Conservation (phyloP, 2,329 filamentous ascomycete genomes). For the Fonsecaea multimorphosa region DNA sequence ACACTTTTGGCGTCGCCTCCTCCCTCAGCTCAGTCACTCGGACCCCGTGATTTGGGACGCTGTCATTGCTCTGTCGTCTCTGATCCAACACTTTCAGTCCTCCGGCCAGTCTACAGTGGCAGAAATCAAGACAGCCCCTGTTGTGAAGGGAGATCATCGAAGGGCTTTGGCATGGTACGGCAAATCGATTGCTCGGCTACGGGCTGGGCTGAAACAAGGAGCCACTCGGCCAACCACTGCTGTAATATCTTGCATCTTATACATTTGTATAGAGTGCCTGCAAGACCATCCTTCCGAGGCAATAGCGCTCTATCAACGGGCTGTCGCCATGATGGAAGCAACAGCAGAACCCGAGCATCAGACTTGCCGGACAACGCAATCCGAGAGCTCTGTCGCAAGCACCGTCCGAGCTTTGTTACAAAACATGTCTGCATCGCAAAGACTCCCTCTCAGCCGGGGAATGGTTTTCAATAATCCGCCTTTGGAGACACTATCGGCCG, state of each 20-base stretch:
- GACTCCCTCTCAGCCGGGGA: not conserved
- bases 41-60: slow-evolving; percentile 27
- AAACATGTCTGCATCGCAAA: slow-evolving; percentile 23
- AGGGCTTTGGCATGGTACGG: slow-evolving; percentile 25
- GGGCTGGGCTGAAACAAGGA: slow-evolving; percentile 11
- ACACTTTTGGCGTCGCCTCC: slow-evolving; percentile 25
- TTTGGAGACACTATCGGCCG: slow-evolving; percentile 9
- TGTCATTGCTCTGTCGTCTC: slow-evolving; percentile 23
- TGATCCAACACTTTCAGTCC: slow-evolving; percentile 24
- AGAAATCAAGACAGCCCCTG: not conserved
- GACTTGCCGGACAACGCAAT: not conserved
- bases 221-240: slow-evolving; percentile 1
- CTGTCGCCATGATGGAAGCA: slow-evolving; percentile 15
- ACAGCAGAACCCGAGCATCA: not conserved
- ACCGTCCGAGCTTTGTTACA: slow-evolving; percentile 17
- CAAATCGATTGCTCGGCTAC: slow-evolving; percentile 20
- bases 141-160: slow-evolving; percentile 20
- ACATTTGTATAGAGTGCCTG: slow-evolving; percentile 31
- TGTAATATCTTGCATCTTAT: slow-evolving; percentile 28
- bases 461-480: not conserved
- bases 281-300: slow-evolving; percentile 21
- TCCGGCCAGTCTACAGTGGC: slow-evolving; percentile 1
- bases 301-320: slow-evolving; percentile 21
- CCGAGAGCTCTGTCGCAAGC: not conserved
- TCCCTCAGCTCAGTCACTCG: slow-evolving; percentile 22